phyloP scores from a whole-genome alignment of 1,139 yeast species.

The Scheffersomyces insectosa region DNA sequence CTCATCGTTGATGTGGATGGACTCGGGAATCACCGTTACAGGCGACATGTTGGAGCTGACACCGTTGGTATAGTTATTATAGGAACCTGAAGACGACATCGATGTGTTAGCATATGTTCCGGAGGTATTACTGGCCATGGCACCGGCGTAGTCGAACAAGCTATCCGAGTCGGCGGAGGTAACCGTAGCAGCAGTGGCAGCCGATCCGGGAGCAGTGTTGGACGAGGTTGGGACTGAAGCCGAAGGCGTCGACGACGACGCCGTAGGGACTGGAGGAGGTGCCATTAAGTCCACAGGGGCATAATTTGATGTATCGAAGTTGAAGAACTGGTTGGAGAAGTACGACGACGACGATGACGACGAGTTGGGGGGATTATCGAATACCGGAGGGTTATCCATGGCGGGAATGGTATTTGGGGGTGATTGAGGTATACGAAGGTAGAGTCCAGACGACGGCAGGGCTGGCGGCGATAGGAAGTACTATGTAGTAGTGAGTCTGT shows the following conservation, averaged over 20 bases:
- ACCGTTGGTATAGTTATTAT: too few relatives aligned
- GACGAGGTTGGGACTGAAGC: background rate
- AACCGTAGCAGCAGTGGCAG: conserved; percentile 4
- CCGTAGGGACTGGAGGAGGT: background rate
- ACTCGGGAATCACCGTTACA: conserved; percentile 1
- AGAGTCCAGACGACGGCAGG: too few relatives aligned
- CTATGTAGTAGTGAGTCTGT: too few relatives aligned
- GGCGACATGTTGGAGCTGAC: background rate
- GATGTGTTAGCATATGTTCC: background rate
- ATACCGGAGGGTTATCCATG: conserved; percentile 1
- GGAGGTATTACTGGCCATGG: background rate
- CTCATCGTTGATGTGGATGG: conserved; percentile 7
- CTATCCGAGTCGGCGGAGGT: too few relatives aligned
- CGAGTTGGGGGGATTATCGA: background rate
- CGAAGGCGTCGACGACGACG: too few relatives aligned
- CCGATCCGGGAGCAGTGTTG: background rate
- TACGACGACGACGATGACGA: background rate
- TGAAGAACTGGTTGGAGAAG: background rate
- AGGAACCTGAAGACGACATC: too few relatives aligned
- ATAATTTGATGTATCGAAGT: background rate
- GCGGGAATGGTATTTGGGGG: background rate
- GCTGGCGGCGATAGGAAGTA: too few relatives aligned
- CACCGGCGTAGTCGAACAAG: conserved; percentile 1
- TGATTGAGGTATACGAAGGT: too few relatives aligned
- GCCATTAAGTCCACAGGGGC: background rate